Base-by-base conservation (phyloP, 441 rosid species). In the Euphorbia schlechtendalii region DNA sequence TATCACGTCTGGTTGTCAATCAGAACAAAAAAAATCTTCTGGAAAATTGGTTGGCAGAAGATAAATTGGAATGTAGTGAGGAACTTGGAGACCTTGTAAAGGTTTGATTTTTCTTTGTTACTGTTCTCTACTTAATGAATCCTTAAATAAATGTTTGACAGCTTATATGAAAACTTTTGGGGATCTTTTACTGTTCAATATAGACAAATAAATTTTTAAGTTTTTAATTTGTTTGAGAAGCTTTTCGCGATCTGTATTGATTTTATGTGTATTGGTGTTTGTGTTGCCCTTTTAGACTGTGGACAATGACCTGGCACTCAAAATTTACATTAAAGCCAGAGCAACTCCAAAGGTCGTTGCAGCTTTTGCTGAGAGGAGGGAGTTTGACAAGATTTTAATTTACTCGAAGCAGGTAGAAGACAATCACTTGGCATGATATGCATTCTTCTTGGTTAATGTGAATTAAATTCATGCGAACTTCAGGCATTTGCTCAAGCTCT, bases 341-440 rank as follows among this genome's bases (percentile, higher is more conserved):
- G 99, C 96, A 54, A 96, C 99, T 46, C 99, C 99, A 28, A 96
- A 96, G 86, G 99, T 96, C 74, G 98, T 96, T 27, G 97, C 99
- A 43, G 99, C 98, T 71, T 96, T 96, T 82, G 99, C 99, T 40
- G 99, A 96, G 78, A 77, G 99, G 70, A 88, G 98, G 75, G 99
- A 96, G 87, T 96, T 96, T 68, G 99, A 96, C 83, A 96, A 96
- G 71, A 96, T 96, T 69, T 66, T 96, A 77, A 87, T 96, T 64
- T 96, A 96, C 74, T 96, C 99, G 13, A 96, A 92, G 90, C 99
- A 96, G 96, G 99, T 96, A 70, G 66, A 45, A 52, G 56, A 65
- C 51, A 52, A 28, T 15, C 11, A 58, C 27, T 25, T 5, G 0
- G 21, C 40, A 24, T 12, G 28, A 54, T 52, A 24, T 8, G 3